A percentile compares a stretch with the other conserved stretches of the same genome.
phyloP scores from a whole-genome alignment of 2,329 filamentous ascomycete genomes.

The Calonectria hawksworthii region DNA sequence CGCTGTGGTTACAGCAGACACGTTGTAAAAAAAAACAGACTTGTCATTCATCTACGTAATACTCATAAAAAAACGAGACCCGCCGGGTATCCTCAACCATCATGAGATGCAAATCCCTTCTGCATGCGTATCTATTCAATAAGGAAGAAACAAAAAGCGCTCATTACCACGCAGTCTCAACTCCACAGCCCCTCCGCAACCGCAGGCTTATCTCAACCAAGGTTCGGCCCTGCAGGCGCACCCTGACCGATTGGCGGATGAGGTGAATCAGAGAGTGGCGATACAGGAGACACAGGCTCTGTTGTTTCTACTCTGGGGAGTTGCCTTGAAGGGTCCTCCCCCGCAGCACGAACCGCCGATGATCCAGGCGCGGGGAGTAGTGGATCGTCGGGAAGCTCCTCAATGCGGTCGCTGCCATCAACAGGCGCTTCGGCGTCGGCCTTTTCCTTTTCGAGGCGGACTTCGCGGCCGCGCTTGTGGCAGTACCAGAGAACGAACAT shows the following conservation, averaged over 20 bases:
- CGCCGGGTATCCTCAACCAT: constrained; percentile 25
- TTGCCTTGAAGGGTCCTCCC: neutral
- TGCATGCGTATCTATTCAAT: constrained; percentile 19
- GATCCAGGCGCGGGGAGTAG: constrained; percentile 53
- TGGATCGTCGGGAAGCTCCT: constrained; percentile 66
- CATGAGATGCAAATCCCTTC: constrained; percentile 19
- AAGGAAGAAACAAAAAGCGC: constrained; percentile 19
- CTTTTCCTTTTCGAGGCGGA: constrained; percentile 76
- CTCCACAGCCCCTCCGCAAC: neutral
- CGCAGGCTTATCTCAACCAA: constrained; percentile 24
- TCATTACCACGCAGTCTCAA: constrained; percentile 27
- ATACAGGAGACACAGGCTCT: constrained; percentile 33
- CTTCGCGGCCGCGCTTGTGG: constrained; percentile 93
- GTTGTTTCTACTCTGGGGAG: neutral
- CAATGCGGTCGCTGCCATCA: constrained; percentile 58
- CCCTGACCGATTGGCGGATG: constrained; percentile 21
- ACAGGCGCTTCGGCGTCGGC: constrained; percentile 51
- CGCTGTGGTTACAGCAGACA: constrained; percentile 33
- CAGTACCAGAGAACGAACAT: constrained; percentile 98
- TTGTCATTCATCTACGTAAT: constrained; percentile 27
- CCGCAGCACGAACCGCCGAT: neutral
- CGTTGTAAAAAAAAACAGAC: constrained; percentile 14
- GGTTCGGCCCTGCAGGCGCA: constrained; percentile 23
- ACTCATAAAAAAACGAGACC: constrained; percentile 18
- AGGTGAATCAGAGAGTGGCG: constrained; percentile 34